Base-by-base conservation (phyloP, 2,329 filamentous ascomycete genomes). In the Sarocladium brachiariae region DNA sequence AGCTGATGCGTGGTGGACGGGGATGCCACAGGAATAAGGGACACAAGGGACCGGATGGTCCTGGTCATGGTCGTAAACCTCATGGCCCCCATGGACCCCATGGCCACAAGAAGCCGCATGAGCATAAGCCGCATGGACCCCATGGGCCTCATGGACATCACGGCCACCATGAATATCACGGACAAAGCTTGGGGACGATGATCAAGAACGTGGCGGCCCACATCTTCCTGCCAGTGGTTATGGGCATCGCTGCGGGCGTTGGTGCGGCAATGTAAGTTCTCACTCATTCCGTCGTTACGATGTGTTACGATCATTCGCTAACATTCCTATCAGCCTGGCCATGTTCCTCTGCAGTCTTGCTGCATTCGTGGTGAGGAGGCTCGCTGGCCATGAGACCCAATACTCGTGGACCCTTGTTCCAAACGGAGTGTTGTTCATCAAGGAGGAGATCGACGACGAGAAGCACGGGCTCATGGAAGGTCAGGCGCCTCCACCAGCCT, bases 161-260 rank as follows among this genome's bases (percentile, higher is more conserved):
- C 16, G 41, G 41, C 55, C 50, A 55, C 55, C 55, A 51, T 25
- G 45, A 18, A 4, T 23, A 5, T 18, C 41, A 34, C 27, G 43
- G 43, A 50, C 62, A 64, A 56, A 62, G 58, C 51, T 76, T 77
- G 67, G 64, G 69, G 50, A 67, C 72, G 53, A 65, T 81, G 23
- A 56, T 81, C 43, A 72, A 73, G 59, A 77, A 77, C 58, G 72
- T 86, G 47, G 72, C 77, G 55, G 71, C 80, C 33, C 80, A 84
- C 54, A 75, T 89, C 39, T 64, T 89, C 45, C 71, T 89, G 34
- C 86, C 86, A 2, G 73, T 88, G 50, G 68, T 86, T 49, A 75
- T 88, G 55, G 86, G 86, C 52, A 75, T 89, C 55, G 74, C 81
- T 21, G 82, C 83, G 39, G 86, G 86, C 60, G 76, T 88, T 50